Base-by-base conservation (phyloP, 108 stramenopile genomes). In the Cyclotella kingstonii region DNA sequence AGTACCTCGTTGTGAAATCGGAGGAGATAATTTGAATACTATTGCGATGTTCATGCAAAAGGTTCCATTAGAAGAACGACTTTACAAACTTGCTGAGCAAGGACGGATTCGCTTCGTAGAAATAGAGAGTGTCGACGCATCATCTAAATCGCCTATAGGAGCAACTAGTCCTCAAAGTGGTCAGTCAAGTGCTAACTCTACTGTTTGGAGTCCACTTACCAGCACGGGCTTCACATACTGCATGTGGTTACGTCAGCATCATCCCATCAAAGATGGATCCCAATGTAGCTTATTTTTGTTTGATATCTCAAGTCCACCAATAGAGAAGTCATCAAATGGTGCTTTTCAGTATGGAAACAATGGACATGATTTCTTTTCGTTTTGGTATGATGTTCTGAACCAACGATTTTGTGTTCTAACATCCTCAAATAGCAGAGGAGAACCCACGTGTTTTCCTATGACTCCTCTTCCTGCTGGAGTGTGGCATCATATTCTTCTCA, bases 401-500 rank as follows among this genome's bases (percentile, higher is more conserved):
- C 84, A 87, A 63, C 62, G 77, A 39, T 89, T 93, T 62, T 86
- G 82, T 48, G 79, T 93, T 34, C 54, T 89, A 2, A 60, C 90
- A 27, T 88, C 90, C 21, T 70, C 81, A 5, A 81, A 84, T 42
- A 56, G 56, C 31, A 43, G 72, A 52, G 75, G 63, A 63, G 87
- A 93, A 54, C 85, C 87, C 1, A 81, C 74, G 2, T 74, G 81
- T 39, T 93, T 93, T 60, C 91, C 91, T 14, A 66, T 78, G 1
- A 84, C 93, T 25, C 89, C 86, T n/a, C 73, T 94, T 29, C 57
- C 73, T 17, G 78, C 83, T 4, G 77, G 72, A 18, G 87, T 87
- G 3, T 94, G 93, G 93, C 93, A 94, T 60, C 89, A 94, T 59
- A 60, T 91, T 62, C 54, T 84, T n/a, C 38, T 94, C 23, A 84